Evolutionary conservation across 78 protist genomes (phyloP), one percentile per base, ranked within the genome.

Genomic region (Diacronema lutheri): DNA sequence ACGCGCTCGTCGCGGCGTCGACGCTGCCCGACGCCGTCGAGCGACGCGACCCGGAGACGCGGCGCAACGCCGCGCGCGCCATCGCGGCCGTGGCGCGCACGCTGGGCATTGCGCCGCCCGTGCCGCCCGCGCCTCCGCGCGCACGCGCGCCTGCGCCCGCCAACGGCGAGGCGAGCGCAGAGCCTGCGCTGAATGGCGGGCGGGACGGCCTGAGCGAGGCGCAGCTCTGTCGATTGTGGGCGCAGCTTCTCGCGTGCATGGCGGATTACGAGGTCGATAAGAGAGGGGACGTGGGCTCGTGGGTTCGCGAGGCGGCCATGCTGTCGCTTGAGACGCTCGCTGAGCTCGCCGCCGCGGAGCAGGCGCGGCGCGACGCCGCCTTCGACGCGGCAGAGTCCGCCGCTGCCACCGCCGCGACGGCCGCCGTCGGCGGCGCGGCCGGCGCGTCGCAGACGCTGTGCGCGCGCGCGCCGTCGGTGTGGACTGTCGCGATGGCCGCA

Each of bases 251-350:
- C 19, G 35, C 0, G 25, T 81, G 84, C 38, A 4, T 46, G 21
- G 26, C 3, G 5, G 95, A 93, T 76, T 93, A 93, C 71, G 19
- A 82, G 57, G 72, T 55, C 46, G 95, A 93, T 83, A 85, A 90
- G 33, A 71, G 95, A 12, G 95, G 95, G 35, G 95, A 93, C 64
- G 95, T 93, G 31, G 95, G 95, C n/a, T 65, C 84, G 23, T 90
- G 85, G 87, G 91, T 91, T n/a, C 85, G 95, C 64, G 78, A 61
- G 81, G 94, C 85, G 38, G 90, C 91, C 31, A 89, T 93, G 86
- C 35, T 0, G 35, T 91, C 44, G 19, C 66, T 79, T 13, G 31
- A 4, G 37, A 35, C 40, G 33, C 37, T 86, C 31, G 68, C 44
- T 33, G 57, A 7, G 26, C 31, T 85, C 23, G 11, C 35, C 37